A percentile compares a stretch with the other conserved stretches of the same genome.
Evolutionary conservation across 768 basidiomycete genomes (phyloP).

Genomic region (Russula griseocarnosa): DNA sequence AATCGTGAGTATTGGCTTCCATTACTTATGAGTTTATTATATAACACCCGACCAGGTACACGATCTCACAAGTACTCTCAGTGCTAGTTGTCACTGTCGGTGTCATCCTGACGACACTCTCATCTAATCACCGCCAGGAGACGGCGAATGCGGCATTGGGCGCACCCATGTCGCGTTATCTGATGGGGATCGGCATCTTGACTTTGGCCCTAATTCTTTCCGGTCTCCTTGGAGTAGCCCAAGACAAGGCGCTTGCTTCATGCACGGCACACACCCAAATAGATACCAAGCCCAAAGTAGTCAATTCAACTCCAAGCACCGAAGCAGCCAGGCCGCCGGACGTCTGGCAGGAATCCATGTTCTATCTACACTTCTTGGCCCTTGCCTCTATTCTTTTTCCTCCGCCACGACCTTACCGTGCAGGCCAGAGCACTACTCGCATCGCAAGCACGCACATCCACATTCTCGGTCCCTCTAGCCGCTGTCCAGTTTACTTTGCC

Average conservation of each 20-base stretch:
- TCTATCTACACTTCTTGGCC: conserved; percentile 83
- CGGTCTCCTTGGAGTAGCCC: conserved; percentile 76
- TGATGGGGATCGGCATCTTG: conserved; percentile 70
- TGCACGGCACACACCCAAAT: conserved; percentile 37
- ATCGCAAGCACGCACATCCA: conserved; percentile 1
- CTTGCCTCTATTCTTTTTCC: conserved; percentile 69
- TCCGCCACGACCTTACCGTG: conserved; percentile 47
- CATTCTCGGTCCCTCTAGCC: conserved; percentile 28
- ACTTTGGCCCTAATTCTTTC: conserved; percentile 72
- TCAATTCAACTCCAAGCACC: conserved; percentile 18
- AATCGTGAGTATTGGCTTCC: conserved; percentile 45
- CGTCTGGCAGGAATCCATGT: conserved; percentile 85
- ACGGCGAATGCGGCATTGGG: conserved; percentile 17
- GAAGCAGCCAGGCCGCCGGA: conserved; percentile 9
- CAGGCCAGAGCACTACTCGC: conserved; percentile 43
- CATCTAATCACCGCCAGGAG: conserved; percentile 41
- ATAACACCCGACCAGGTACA: conserved; percentile 47
- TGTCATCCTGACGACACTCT: conserved; percentile 76
- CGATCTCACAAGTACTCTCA: conserved; percentile 57
- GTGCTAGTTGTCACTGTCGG: conserved; percentile 80
- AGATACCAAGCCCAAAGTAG: conserved; percentile 10
- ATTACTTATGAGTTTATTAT: conserved; percentile 11
- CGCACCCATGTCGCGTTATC: conserved; percentile 45
- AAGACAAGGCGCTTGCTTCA: conserved; percentile 70
- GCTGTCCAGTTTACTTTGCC: conserved; percentile 47